These are phyloP conservation scores for Penicillium fuscoglaucum DNA, from an alignment of 2,329 filamentous ascomycete species.

Conservation along the genomic window DNA sequence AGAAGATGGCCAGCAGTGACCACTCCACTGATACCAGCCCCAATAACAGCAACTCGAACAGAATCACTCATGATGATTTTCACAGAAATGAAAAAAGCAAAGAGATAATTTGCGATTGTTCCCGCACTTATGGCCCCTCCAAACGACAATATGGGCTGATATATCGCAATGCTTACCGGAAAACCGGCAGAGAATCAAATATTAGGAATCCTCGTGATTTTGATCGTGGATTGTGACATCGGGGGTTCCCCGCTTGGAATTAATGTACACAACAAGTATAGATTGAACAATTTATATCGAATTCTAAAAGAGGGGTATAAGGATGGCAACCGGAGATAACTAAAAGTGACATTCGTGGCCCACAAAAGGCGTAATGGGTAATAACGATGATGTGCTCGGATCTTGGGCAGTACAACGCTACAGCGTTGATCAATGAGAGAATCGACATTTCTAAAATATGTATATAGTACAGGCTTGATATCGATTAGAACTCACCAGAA, in stretches of 20 bases:
- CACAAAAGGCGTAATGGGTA: conserved; percentile 31
- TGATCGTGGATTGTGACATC: conserved; percentile 28
- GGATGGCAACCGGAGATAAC: background rate
- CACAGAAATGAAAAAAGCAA: background rate
- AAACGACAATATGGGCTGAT: conserved; percentile 1
- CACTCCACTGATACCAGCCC: conserved; percentile 55
- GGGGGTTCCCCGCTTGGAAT: conserved; percentile 3
- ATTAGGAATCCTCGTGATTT: conserved; percentile 24
- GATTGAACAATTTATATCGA: background rate
- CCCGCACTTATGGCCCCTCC: conserved; percentile 4
- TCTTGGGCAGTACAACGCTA: background rate
- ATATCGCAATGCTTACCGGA: conserved; percentile 18
- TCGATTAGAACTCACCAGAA: background rate
- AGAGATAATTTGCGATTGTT: background rate
- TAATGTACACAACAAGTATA: background rate
- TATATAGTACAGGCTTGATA: background rate
- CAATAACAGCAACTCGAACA: conserved; percentile 48
- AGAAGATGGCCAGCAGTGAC: conserved; percentile 51
- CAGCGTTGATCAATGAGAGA: background rate
- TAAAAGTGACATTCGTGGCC: conserved; percentile 1
- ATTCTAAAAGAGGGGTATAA: conserved; percentile 12
- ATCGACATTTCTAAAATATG: background rate
- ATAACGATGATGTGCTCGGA: conserved; percentile 35
- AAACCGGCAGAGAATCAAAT: conserved; percentile 1
- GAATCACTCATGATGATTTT: conserved; percentile 22